These are phyloP conservation scores for Apiospora marii DNA, from an alignment of 2,329 filamentous ascomycete genomes.

Conservation along the genomic window DNA sequence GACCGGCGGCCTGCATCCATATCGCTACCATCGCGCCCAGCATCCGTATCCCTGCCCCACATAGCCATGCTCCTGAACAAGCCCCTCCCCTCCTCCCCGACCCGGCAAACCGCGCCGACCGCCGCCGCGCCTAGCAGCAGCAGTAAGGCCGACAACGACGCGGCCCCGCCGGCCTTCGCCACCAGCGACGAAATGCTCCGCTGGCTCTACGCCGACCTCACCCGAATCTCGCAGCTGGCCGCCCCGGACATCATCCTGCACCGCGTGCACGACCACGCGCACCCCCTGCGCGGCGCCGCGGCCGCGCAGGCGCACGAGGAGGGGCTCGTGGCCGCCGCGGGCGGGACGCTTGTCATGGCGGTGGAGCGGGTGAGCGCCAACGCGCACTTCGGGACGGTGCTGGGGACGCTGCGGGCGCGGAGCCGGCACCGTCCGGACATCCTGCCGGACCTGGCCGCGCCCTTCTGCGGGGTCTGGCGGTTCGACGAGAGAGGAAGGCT, in stretches of 20 bases:
- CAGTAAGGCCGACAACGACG: not conserved
- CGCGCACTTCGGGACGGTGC: constrained; percentile 33
- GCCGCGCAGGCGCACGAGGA: constrained; percentile 25
- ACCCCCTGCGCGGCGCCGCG: constrained; percentile 14
- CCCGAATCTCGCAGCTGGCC: constrained; percentile 31
- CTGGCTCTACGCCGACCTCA: constrained; percentile 34
- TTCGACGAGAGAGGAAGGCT: constrained; percentile 30
- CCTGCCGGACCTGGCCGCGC: constrained; percentile 16
- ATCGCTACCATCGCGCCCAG: not conserved
- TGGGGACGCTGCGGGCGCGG: constrained; percentile 32
- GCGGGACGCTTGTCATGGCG: constrained; percentile 32
- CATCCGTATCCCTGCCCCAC: not conserved
- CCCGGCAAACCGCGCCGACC: not conserved
- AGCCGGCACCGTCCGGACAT: not conserved
- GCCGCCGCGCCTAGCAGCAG: not conserved
- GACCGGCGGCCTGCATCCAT: not conserved
- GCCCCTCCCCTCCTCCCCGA: not conserved
- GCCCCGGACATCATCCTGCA: constrained; percentile 32
- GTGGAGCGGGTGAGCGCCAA: constrained; percentile 30
- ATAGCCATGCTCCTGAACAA: constrained; percentile 7
- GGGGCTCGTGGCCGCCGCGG: constrained; percentile 25
- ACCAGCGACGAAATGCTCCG: constrained; percentile 27
- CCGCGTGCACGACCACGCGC: constrained; percentile 27
- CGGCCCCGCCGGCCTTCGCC: not conserved
- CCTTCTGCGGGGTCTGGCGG: constrained; percentile 34